phyloP scores from a whole-genome alignment of 2,329 filamentous ascomycete species.

The Berkeleyomyces basicola region DNA sequence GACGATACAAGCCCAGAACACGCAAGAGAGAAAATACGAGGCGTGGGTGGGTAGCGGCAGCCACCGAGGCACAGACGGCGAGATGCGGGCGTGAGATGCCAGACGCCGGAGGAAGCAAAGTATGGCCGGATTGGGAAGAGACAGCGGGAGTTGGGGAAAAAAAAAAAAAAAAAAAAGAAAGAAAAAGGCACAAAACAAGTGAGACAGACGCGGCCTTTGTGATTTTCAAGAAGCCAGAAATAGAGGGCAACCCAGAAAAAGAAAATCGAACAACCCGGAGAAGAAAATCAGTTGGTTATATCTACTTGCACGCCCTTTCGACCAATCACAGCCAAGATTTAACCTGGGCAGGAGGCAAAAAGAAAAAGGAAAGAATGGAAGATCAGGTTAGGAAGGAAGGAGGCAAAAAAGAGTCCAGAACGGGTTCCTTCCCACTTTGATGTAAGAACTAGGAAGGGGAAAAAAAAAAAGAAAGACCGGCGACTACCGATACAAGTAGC shows the following conservation, averaged over 20 bases:
- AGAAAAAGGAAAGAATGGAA: neutral
- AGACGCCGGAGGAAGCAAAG: neutral
- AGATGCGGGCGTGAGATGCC: no score
- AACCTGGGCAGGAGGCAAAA: no score
- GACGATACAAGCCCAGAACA: neutral
- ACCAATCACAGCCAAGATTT: neutral
- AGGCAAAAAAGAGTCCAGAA: neutral
- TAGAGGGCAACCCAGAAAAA: neutral
- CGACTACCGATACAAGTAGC: constrained; percentile 5
- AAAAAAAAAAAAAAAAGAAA: neutral
- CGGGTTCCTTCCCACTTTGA: neutral
- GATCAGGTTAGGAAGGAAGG: neutral
- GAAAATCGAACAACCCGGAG: neutral
- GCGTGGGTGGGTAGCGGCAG: no score
- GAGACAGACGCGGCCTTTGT: neutral
- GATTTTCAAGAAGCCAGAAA: neutral
- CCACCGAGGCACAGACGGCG: no score
- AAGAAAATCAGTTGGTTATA: no score
- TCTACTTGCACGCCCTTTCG: neutral
- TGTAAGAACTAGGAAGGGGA: neutral
- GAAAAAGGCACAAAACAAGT: neutral
- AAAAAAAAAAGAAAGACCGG: neutral
- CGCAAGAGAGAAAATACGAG: neutral
- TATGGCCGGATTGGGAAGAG: neutral
- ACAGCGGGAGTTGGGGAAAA: neutral